These are phyloP conservation scores for Suhomyces tanzawaensis DNA, from an alignment of 805 yeast genomes.

Conservation along the genomic window DNA sequence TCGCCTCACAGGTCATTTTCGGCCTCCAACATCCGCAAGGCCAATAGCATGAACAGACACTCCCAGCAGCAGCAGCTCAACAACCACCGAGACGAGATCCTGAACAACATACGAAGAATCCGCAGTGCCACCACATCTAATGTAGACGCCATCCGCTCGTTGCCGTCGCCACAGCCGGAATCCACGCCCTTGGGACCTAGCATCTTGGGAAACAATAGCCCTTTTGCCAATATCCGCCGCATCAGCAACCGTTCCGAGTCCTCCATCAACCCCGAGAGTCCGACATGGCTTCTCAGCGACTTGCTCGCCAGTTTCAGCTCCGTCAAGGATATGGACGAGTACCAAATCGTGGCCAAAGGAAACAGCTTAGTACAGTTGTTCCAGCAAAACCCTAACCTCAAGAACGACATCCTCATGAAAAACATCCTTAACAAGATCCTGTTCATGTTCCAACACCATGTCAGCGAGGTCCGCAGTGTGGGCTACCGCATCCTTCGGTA, in stretches of 20 bases:
- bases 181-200: neutral
- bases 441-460: conserved; percentile 54
- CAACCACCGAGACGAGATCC: neutral
- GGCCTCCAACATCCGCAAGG: neutral
- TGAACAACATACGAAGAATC: conserved; percentile 3
- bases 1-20: conserved; percentile 2
- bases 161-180: neutral
- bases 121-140: conserved; percentile 10
- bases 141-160: neutral
- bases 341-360: conserved; percentile 53
- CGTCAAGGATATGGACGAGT: conserved; percentile 48
- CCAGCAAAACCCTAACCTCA: conserved; percentile 55
- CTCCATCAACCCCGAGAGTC: conserved; percentile 4
- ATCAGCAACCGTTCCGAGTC: neutral
- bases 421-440: conserved; percentile 59
- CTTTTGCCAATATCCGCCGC: neutral
- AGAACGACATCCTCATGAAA: conserved; percentile 59
- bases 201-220: neutral
- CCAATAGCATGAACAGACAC: conserved; percentile 2
- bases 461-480: conserved; percentile 64
- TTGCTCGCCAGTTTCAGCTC: conserved; percentile 54
- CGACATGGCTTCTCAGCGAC: conserved; percentile 63
- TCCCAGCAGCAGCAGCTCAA: neutral
- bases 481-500: conserved; percentile 75
- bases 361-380: conserved; percentile 63